Conservation (phyloP, 2,329 filamentous ascomycete genomes). For the Cordyceps cicadae region DNA sequence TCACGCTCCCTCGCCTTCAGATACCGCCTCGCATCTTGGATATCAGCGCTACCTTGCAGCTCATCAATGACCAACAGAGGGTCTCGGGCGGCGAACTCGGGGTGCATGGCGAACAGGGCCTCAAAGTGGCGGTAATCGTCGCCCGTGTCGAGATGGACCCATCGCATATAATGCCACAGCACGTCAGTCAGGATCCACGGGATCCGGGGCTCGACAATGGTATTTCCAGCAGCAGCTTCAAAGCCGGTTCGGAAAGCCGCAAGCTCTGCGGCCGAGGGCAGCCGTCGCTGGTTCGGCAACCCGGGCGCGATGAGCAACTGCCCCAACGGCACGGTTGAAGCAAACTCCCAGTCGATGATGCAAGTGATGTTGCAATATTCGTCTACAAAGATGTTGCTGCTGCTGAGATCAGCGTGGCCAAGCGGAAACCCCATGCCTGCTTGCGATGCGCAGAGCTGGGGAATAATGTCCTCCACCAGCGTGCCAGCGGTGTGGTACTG, state of each 20-base stretch:
- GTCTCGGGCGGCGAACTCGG: neutral
- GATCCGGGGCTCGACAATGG: neutral
- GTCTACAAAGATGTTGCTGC: slow-evolving; percentile 28
- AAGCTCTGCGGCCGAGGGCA: neutral
- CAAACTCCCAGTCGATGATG: slow-evolving; percentile 26
- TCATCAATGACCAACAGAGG: neutral
- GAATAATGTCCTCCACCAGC: neutral
- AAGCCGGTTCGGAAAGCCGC: neutral
- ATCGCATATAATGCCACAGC: slow-evolving; percentile 3
- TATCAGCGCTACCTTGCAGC: neutral
- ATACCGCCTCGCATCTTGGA: neutral
- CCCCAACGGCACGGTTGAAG: slow-evolving; percentile 13
- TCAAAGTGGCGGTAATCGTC: neutral
- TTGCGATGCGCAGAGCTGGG: neutral
- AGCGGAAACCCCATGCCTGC: slow-evolving; percentile 17
- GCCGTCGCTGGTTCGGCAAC: neutral
- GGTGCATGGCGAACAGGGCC: neutral
- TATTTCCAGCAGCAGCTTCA: neutral
- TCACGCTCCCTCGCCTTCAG: neutral
- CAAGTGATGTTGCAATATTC: slow-evolving; percentile 25
- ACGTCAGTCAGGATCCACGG: neutral
- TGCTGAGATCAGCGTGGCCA: slow-evolving; percentile 23
- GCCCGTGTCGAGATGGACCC: neutral
- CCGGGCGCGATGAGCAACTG: neutral
- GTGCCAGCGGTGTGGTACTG: slow-evolving; percentile 1